Evolutionary conservation across 441 rosid species (phyloP), one percentile per base, ranked within the genome.

Genomic region (Pelargonium myrrhifolium): DNA sequence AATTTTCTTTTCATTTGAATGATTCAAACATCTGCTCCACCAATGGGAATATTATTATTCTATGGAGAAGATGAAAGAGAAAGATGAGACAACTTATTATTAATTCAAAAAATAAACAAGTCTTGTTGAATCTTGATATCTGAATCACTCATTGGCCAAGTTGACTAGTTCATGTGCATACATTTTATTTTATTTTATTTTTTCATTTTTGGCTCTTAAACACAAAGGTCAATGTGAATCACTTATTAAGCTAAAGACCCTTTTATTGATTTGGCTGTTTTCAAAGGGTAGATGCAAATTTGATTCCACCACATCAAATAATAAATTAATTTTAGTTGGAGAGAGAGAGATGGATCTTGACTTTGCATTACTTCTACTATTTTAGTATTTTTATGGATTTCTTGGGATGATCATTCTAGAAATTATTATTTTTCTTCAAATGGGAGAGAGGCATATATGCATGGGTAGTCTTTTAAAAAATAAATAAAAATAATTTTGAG

Each of bases 1-100:
- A 53, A n/a, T 17, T 51, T 51, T 21, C 2, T 37, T 6, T 17
- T 12, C 17, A 15, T 53, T 53, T 53, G 59, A 53, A 53, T 53
- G 18, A 53, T 53, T 53, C 59, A 53, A 53, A 15, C 59, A 53
- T 53, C 59, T 53, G 59, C 59, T 53, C 59, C 59, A 53, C 59
- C 59, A 53, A 53, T 53, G 20, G 59, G 9, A 9, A 17, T 15
- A 53, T 4, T 53, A 53, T 53, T 53, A 53, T 53, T 31, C 35
- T 35, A 51, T 53, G 70, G 59, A 53, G 12, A 53, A 53, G 22
- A 15, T 59, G 40, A 40, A 59, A 42, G 40, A 7, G 21, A 59
- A 40, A 68, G 71, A 59, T 43, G 12, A 11, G 51, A 43, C 59
- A 53, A 15, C 20, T 53, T 53, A 2, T 8, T 37, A 1, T 26